Evolutionary conservation across 2,329 filamentous ascomycete genomes (phyloP).

Genomic region (Diplocarpon rosae): DNA sequence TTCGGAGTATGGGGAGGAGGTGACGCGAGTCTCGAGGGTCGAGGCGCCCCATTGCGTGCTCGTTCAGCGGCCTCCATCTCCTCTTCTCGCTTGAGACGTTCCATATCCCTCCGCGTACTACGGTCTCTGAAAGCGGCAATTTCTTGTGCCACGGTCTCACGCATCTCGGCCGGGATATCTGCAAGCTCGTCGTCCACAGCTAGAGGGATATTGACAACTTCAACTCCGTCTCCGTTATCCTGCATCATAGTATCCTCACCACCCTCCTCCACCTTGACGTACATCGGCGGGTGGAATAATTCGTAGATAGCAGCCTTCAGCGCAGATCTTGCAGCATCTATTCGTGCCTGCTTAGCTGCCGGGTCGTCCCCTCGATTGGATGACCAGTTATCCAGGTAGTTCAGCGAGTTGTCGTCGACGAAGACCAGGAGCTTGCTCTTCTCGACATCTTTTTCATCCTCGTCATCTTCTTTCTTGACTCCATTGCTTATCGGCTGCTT

Average conservation of each 20-base stretch:
- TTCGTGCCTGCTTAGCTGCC: conserved; percentile 50
- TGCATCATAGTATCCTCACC: conserved; percentile 62
- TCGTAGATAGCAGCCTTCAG: conserved; percentile 59
- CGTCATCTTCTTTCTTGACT: conserved; percentile 32
- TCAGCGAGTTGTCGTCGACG: conserved; percentile 71
- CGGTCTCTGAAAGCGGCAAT: conserved; percentile 91
- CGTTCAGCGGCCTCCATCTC: conserved; percentile 84
- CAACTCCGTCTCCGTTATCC: conserved; percentile 56
- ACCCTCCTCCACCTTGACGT: conserved; percentile 39
- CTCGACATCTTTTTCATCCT: conserved; percentile 37
- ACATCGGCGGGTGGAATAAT: conserved; percentile 55
- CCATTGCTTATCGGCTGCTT: conserved; percentile 47
- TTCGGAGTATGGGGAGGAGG: conserved; percentile 45
- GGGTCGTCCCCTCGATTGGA: conserved; percentile 52
- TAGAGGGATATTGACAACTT: conserved; percentile 83
- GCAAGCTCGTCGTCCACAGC: conserved; percentile 85
- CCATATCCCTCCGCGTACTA: conserved; percentile 77
- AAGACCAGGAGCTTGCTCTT: conserved; percentile 62
- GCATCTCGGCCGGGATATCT: conserved; percentile 93
- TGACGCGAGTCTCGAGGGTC: conserved; percentile 59
- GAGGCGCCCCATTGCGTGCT: conserved; percentile 54
- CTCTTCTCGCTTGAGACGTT: conserved; percentile 79
- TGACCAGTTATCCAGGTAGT: conserved; percentile 76
- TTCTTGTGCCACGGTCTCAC: conserved; percentile 85
- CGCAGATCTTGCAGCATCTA: conserved; percentile 57